Percentiles rank a stretch among this genome's conserved stretches.
Conservation (phyloP, 768 basidiomycete genomes). For the Rhodosporidiobolus sp. region DNA sequence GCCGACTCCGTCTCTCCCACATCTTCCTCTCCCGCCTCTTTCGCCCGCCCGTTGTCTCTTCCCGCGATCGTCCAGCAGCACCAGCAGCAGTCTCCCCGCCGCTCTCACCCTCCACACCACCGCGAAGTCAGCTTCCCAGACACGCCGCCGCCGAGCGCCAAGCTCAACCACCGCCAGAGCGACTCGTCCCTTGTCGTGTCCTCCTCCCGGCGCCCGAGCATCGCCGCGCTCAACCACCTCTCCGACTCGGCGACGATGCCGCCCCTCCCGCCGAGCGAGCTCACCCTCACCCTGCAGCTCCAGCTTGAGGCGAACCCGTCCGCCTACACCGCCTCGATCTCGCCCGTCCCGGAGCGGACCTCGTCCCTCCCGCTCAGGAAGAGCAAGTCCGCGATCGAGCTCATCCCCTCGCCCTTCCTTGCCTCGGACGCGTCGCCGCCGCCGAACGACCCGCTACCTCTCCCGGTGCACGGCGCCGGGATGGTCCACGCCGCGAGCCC, state of each 20-base stretch:
- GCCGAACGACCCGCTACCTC: no score
- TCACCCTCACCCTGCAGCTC: neutral
- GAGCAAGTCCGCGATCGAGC: neutral
- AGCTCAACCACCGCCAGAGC: neutral
- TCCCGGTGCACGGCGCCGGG: neutral
- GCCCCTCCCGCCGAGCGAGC: neutral
- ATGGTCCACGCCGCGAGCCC: neutral
- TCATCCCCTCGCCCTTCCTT: neutral
- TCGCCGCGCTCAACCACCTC: neutral
- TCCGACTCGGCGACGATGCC: neutral
- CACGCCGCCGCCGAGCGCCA: neutral
- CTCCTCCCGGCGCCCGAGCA: neutral
- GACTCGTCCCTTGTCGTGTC: neutral
- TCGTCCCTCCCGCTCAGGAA: neutral
- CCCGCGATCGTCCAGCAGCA: neutral
- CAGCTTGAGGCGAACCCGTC: neutral
- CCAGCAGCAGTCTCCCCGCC: no score
- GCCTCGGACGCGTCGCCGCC: no score
- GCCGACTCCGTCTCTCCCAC: neutral
- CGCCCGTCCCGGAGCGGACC: neutral
- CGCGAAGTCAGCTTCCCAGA: neutral
- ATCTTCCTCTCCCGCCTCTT: neutral
- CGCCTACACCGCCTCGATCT: neutral
- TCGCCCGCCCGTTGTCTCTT: neutral
- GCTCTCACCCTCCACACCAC: neutral